These are phyloP conservation scores for Lentinus polychrous DNA, from an alignment of 1,284 basidiomycete species.

Conservation along the genomic window DNA sequence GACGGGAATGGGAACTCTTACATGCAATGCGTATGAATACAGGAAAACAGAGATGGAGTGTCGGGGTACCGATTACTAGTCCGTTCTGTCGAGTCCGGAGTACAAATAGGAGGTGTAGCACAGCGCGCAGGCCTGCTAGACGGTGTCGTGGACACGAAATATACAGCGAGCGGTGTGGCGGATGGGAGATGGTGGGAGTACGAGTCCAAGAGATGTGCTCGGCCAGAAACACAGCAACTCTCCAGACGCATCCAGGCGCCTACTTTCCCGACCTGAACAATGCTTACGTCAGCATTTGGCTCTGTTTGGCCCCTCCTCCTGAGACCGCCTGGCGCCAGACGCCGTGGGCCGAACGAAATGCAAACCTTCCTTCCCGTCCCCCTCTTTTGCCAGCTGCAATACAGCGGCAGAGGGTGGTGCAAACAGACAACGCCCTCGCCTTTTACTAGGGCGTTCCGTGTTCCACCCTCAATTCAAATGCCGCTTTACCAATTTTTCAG, in stretches of 20 bases:
- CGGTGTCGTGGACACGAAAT: neutral
- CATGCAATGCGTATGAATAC: constrained; percentile 3
- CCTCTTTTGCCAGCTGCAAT: neutral
- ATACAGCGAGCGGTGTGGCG: constrained; percentile 1
- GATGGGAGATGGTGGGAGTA: constrained; percentile 5
- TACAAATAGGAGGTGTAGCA: constrained; percentile 1
- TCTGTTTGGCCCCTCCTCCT: constrained; percentile 3
- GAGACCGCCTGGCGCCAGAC: constrained; percentile 12
- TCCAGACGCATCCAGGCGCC: constrained; percentile 2
- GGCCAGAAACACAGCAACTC: neutral
- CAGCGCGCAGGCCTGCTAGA: constrained; percentile 3
- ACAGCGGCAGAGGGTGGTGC: constrained; percentile 37
- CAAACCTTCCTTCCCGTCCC: constrained; percentile 22
- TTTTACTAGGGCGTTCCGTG: constrained; percentile 62
- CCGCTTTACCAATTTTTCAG: constrained; percentile 44
- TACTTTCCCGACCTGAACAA: neutral
- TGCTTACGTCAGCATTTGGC: neutral
- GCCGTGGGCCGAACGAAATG: constrained; percentile 31
- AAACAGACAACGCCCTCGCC: constrained; percentile 53
- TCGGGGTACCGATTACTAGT: constrained; percentile 1
- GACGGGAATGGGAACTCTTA: neutral
- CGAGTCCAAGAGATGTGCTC: neutral
- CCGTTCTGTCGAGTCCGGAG: neutral
- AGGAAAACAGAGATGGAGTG: constrained; percentile 2
- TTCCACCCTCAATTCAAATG: constrained; percentile 32